These are phyloP conservation scores for Macrotyloma uniflorum DNA, from an alignment of 306 rosid species.

Conservation along the genomic window DNA sequence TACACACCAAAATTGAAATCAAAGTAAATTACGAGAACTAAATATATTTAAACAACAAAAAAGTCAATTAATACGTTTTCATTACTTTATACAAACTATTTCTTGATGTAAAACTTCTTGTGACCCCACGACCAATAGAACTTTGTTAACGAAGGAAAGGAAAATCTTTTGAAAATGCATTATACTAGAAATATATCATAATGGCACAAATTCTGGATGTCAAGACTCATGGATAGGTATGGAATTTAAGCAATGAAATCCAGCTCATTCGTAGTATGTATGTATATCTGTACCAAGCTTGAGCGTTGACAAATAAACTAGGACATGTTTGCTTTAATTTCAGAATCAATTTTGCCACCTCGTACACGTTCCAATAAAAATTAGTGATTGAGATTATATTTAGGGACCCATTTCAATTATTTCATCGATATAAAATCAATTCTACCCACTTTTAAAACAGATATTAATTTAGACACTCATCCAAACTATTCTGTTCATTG, in stretches of 20 bases:
- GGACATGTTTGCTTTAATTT: background rate
- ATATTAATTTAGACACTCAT: background rate
- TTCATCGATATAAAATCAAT: too few relatives aligned
- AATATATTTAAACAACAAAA: too few relatives aligned
- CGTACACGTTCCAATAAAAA: background rate
- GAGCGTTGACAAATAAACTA: background rate
- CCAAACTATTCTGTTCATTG: background rate
- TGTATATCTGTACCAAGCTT: background rate
- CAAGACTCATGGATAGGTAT: background rate
- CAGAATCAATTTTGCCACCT: background rate
- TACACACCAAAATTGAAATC: too few relatives aligned
- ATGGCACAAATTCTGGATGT: conserved; percentile 13
- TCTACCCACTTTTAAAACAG: background rate
- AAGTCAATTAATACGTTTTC: background rate
- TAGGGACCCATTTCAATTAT: background rate
- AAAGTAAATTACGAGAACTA: too few relatives aligned
- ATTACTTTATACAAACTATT: background rate
- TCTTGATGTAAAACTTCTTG: background rate
- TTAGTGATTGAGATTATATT: background rate
- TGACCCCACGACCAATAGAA: background rate
- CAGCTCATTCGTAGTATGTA: conserved; percentile 3
- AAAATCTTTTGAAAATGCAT: background rate
- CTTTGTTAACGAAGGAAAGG: background rate
- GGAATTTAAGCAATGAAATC: conserved; percentile 25
- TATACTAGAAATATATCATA: background rate